Evolutionary conservation across 2,329 filamentous ascomycete species (phyloP).

Genomic region (Calycina marina): DNA sequence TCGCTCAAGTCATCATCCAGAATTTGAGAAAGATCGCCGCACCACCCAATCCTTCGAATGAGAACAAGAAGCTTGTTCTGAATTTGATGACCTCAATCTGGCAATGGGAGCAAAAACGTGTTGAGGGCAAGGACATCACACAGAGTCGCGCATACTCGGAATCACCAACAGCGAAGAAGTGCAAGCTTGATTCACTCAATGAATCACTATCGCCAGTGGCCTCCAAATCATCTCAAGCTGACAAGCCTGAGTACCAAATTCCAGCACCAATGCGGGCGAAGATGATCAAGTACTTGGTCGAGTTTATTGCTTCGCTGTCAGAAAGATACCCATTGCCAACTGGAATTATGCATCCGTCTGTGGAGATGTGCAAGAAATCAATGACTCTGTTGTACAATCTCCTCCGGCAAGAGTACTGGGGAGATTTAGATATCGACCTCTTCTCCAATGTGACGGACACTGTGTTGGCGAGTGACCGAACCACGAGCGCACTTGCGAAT

Average conservation of each 20-base stretch:
- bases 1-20: conserved; percentile 75
- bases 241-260: conserved; percentile 53
- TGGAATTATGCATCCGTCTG: conserved; percentile 37
- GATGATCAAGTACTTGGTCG: conserved; percentile 88
- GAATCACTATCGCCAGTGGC: conserved; percentile 39
- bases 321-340: conserved; percentile 73
- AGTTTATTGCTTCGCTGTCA: conserved; percentile 81
- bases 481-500: conserved; percentile 40
- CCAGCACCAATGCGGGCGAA: conserved; percentile 53
- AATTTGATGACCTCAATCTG: conserved; percentile 85
- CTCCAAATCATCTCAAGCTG: conserved; percentile 30
- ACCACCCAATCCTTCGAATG: conserved; percentile 71
- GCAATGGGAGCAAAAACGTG: conserved; percentile 79
- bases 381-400: conserved; percentile 71
- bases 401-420: conserved; percentile 79
- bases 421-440: conserved; percentile 78
- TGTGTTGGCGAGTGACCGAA: conserved; percentile 71
- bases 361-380: conserved; percentile 75
- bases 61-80: conserved; percentile 81
- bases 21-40: conserved; percentile 78
- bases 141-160: conserved; percentile 35
- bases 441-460: conserved; percentile 83
- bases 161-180: conserved; percentile 62
- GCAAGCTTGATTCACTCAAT: conserved; percentile 45
- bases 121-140: conserved; percentile 40